A percentile compares a stretch with the other conserved stretches of the same genome.
phyloP scores from a whole-genome alignment of 83 land plant species.

The Isoetes engelmannii region DNA sequence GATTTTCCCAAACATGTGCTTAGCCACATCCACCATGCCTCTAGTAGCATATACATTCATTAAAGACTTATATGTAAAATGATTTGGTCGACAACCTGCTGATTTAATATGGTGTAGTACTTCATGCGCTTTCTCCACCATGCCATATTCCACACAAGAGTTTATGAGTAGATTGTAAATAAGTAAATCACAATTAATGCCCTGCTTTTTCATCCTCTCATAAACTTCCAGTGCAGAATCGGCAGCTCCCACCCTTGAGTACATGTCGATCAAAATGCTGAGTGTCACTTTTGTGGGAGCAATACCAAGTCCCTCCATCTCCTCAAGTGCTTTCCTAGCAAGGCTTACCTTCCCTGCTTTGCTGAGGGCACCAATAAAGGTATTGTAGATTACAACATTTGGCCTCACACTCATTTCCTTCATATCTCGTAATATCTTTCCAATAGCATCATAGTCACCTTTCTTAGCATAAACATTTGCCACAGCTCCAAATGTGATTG shows the following conservation, averaged over 20 bases:
- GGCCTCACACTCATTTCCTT: conserved; percentile 51
- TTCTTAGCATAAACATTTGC: conserved; percentile 61
- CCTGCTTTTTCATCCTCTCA: conserved; percentile 46
- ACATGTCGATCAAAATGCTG: conserved; percentile 58
- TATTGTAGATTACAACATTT: conserved; percentile 73
- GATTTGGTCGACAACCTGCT: conserved; percentile 49
- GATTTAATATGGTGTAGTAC: conserved; percentile 57
- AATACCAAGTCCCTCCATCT: conserved; percentile 57
- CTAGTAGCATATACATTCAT: conserved; percentile 56
- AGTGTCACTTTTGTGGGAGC: conserved; percentile 63
- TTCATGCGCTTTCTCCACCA: conserved; percentile 56
- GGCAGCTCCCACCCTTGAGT: conserved; percentile 61
- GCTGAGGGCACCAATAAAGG: conserved; percentile 52
- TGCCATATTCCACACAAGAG: conserved; percentile 76
- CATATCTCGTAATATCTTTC: conserved; percentile 64
- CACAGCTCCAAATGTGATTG: conserved; percentile 55
- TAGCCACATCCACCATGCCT: conserved; percentile 53
- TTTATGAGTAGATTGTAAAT: conserved; percentile 70
- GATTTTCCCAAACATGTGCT: conserved; percentile 33
- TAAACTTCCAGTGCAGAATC: conserved; percentile 65
- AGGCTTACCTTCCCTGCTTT: conserved; percentile 59
- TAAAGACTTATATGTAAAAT: conserved; percentile 67
- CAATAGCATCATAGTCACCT: conserved; percentile 59
- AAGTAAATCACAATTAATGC: conserved; percentile 55
- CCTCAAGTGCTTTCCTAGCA: conserved; percentile 51